Base-by-base conservation (phyloP, 352 stramenopile genomes). In the Phytopythium cucurbitacearum region DNA sequence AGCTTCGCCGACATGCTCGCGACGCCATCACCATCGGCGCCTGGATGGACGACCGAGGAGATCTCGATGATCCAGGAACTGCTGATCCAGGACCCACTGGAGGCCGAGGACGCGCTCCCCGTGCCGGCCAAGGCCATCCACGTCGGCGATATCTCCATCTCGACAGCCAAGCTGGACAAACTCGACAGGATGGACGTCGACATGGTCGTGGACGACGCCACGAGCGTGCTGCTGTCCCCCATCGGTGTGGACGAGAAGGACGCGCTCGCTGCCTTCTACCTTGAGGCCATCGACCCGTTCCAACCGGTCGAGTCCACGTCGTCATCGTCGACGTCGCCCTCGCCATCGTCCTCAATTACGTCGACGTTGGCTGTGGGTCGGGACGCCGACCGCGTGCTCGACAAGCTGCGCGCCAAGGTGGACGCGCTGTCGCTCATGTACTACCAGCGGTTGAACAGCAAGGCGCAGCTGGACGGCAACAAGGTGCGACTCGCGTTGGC, bases 201-300 rank as follows among this genome's bases (percentile, higher is more conserved):
- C 43, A 49, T 60, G 12, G 44, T 55, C 16, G 59, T 64, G 12
- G 62, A 69, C 9, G 64, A 79, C 59, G 57, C 73, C 60, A 83
- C 76, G 28, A 73, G 61, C 50, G 74, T 87, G 60, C 67, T 87
- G 46, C 57, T 87, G 10, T 77, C 71, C 52, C 76, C 73, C 33
- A 81, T 83, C 41, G 73, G 71, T 32, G 54, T 78, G 52, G 73
- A 85, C 56, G 73, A 87, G 57, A 80, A 79, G 53, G 76, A 83
- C 43, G 76, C 71, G 36, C 84, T 83, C 71, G 60, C 66, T 34
- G 71, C 73, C 35, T 85, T 85, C 63, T 83, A 76, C 64, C 60
- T 75, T 5, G 76, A 85, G 43, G 59, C 61, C 40, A 80, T 87
- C 16, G 76, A 87, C 57, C 76, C 76, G 33, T 87, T 87, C 62